These are phyloP conservation scores for Kalmusia sp. DNA, from an alignment of 2,329 filamentous ascomycete species.

Conservation along the genomic window DNA sequence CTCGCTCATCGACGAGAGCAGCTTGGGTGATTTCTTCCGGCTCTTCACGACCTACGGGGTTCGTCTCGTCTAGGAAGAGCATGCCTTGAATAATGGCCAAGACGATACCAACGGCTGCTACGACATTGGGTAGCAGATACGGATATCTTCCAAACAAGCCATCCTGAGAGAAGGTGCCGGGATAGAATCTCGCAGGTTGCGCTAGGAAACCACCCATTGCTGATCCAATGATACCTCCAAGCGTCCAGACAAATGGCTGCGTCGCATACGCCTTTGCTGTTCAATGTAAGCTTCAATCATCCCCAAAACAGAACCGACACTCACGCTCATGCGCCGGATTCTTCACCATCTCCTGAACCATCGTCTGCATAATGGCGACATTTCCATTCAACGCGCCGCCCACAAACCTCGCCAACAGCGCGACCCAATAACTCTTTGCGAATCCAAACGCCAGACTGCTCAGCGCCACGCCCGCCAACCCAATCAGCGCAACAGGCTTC, in stretches of 20 bases:
- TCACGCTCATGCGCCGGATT: conserved; percentile 89
- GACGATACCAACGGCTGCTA: conserved; percentile 78
- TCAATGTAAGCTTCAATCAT: conserved; percentile 11
- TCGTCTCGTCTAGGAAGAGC: conserved; percentile 84
- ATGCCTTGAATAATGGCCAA: conserved; percentile 81
- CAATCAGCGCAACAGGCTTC: conserved; percentile 50
- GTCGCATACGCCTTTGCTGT: conserved; percentile 83
- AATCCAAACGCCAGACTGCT: conserved; percentile 85
- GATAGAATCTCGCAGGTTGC: conserved; percentile 77
- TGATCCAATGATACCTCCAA: conserved; percentile 86
- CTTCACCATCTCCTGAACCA: conserved; percentile 90
- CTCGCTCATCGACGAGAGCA: conserved; percentile 74
- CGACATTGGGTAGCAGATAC: conserved; percentile 86
- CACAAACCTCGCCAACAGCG: conserved; percentile 75
- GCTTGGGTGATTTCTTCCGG: conserved; percentile 58
- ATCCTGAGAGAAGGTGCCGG: conserved; percentile 70
- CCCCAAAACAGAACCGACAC: conserved; percentile 40
- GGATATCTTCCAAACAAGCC: conserved; percentile 80
- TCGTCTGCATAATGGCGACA: conserved; percentile 87
- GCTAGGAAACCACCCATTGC: conserved; percentile 88
- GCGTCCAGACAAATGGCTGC: conserved; percentile 93
- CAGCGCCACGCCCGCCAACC: conserved; percentile 80
- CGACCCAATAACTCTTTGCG: conserved; percentile 82
- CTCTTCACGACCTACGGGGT: conserved; percentile 63
- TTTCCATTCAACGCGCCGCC: conserved; percentile 90